Base-by-base conservation (phyloP, 345 rosid species). In the Excoecaria agallocha region DNA sequence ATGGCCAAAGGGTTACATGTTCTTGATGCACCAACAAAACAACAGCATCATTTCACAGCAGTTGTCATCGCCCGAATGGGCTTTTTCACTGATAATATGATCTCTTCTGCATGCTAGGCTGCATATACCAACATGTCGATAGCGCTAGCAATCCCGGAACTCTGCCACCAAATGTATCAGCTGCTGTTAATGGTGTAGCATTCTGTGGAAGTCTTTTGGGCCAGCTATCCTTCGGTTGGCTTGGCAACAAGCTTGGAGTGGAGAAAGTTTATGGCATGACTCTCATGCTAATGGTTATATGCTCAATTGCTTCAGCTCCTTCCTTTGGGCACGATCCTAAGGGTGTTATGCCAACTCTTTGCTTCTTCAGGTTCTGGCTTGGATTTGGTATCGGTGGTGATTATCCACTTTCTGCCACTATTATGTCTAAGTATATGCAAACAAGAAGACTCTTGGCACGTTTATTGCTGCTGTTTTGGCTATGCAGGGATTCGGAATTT, bases 351-450 rank as follows among this genome's bases (percentile, higher is more conserved):
- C 39, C 86, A 3, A 88, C 94, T 0, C 92, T 91, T 6, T 91
- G 96, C 78, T 91, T 91, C n/a, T n/a, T n/a, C n/a, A n/a, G n/a
- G n/a, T 93, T 89, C 78, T 91, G 97, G 97, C 92, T 91, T 2
- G 96, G 96, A 6, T 91, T 91, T 22, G 96, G 96, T 41, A 87
- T 91, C 3, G 96, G 96, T 1, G 96, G 96, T 8, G 96, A 91
- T 66, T 91, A 91, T 76, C 96, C 96, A 0, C 87, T 91, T 71
- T 91, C 96, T 1, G 93, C 93, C 9, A 89, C 93, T 0, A 91
- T 92, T 78, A 90, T 90, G 96, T 92, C 97, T 0, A 96, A 92
- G 66, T 90, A 88, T 72, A 90, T 45, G 70, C 97, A 7, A 92
- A 88, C 76, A 92, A 92, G 85, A 90, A 92, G 78, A 92, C 96